Evolutionary conservation across 495 filamentous ascomycete genomes (phyloP).

Genomic region (Aspergillus cristatus): DNA sequence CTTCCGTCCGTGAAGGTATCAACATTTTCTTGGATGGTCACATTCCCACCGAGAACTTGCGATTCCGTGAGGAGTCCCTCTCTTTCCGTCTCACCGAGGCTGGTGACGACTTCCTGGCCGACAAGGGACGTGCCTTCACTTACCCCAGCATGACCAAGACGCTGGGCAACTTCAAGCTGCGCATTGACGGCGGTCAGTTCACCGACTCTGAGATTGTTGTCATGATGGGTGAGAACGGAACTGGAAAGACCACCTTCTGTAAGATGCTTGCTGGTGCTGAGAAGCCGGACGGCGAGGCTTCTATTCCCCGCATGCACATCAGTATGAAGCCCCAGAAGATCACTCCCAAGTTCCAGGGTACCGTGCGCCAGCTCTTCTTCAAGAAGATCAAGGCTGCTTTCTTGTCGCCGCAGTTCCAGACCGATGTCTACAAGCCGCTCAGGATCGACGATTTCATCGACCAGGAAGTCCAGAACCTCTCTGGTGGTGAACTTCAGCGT

Average conservation of each 20-base stretch:
- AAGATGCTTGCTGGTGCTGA: conserved; percentile 85
- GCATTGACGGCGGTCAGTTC: conserved; percentile 72
- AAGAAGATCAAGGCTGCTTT: conserved; percentile 97
- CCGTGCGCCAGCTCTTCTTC: conserved; percentile 89
- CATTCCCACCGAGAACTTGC: conserved; percentile 95
- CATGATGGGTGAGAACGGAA: conserved; percentile 99
- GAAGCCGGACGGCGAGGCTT: conserved; percentile 69
- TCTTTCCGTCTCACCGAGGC: conserved; percentile 94
- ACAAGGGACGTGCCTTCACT: conserved; percentile 72
- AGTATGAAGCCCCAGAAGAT: conserved; percentile 99
- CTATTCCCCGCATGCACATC: conserved; percentile 88
- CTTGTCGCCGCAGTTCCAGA: conserved; percentile 95
- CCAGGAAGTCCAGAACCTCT: conserved; percentile 97
- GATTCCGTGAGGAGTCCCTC: conserved; percentile 93
- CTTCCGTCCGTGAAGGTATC: conserved; percentile 97
- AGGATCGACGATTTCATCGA: conserved; percentile 98
- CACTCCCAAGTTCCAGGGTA: conserved; percentile 92
- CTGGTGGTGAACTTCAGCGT: conserved; percentile 97
- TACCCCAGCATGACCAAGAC: conserved; percentile 95
- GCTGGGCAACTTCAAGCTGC: conserved; percentile 78
- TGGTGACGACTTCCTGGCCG: conserved; percentile 79
- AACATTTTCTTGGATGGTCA: conserved; percentile 99
- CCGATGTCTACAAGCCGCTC: conserved; percentile 96
- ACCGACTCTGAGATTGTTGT: conserved; percentile 98
- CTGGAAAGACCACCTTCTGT: conserved; percentile 96